These are phyloP conservation scores for Aureobasidium sp. DNA, from an alignment of 2,329 filamentous ascomycete species.

Conservation along the genomic window DNA sequence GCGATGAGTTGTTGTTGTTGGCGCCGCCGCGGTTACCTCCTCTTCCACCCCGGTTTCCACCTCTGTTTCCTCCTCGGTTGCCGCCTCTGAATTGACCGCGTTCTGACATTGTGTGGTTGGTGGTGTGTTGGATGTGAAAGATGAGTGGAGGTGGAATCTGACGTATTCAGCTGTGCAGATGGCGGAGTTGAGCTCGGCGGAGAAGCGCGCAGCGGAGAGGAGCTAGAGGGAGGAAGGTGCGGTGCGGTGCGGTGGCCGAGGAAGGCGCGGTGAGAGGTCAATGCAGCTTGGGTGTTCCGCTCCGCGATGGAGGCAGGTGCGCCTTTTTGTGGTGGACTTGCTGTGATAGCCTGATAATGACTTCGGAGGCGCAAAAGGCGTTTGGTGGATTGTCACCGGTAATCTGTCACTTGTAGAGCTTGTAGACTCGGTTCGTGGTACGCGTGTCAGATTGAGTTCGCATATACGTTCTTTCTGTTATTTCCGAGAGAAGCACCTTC, in stretches of 20 bases:
- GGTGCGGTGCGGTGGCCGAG: neutral
- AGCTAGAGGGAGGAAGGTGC: neutral
- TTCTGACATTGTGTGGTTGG: slow-evolving; percentile 40
- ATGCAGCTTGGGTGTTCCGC: neutral
- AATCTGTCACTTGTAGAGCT: neutral
- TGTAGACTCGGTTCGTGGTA: neutral
- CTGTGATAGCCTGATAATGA: neutral
- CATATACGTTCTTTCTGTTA: neutral
- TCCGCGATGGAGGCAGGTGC: neutral
- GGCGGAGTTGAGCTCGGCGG: neutral
- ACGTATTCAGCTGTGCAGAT: neutral
- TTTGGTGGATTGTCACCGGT: neutral
- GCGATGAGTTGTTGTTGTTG: slow-evolving; percentile 17
- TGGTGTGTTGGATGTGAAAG: neutral
- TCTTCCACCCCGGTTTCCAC: slow-evolving; percentile 30
- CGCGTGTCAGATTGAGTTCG: neutral
- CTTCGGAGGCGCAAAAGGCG: neutral
- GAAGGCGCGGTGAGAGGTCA: neutral
- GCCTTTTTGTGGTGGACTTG: neutral
- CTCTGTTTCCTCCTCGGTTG: slow-evolving; percentile 34
- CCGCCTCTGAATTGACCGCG: slow-evolving; percentile 44
- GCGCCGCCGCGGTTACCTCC: slow-evolving; percentile 25
- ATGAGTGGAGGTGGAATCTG: neutral
- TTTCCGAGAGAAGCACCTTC: neutral
- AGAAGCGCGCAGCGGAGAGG: neutral